phyloP scores from a whole-genome alignment of 805 yeast species.

The Lachancea quebecensis region DNA sequence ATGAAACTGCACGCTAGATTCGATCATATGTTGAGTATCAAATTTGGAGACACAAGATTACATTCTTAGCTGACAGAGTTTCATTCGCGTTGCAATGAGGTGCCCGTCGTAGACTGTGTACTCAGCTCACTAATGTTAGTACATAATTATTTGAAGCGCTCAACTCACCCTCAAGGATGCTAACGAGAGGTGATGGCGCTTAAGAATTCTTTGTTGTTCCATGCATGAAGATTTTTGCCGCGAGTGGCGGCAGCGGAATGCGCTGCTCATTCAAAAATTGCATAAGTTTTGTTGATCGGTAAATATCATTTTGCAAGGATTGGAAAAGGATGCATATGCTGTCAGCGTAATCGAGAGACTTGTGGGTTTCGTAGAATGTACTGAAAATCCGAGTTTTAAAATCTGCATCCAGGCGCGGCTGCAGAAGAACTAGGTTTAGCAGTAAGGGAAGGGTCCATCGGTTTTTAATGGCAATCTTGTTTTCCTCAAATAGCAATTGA shows the following conservation, averaged over 20 bases:
- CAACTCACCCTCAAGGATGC: too few species aligned
- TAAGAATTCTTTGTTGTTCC: too few species aligned
- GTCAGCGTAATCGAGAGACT: conserved; percentile 4
- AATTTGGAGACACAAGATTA: too few species aligned
- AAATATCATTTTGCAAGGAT: not conserved
- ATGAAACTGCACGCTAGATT: too few species aligned
- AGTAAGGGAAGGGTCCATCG: conserved; percentile 18
- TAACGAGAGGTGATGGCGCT: too few species aligned
- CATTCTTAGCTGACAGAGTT: too few species aligned
- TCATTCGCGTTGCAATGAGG: too few species aligned
- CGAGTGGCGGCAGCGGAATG: not conserved
- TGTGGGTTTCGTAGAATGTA: conserved; percentile 1
- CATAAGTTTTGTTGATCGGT: conserved; percentile 5
- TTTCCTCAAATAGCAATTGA: conserved; percentile 16
- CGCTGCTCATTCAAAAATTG: not conserved
- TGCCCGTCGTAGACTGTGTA: too few species aligned
- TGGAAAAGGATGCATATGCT: conserved; percentile 2
- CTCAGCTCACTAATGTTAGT: too few species aligned
- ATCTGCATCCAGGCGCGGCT: conserved; percentile 5
- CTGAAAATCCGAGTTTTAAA: conserved; percentile 4
- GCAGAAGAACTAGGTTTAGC: conserved; percentile 21
- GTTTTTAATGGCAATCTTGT: conserved; percentile 16
- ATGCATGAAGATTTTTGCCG: conserved; percentile 1
- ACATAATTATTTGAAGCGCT: too few species aligned
- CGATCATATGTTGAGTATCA: too few species aligned